A percentile compares a stretch with the other conserved stretches of the same genome.
Conservation (phyloP, 352 stramenopile species). For the Pythium apleroticum region DNA sequence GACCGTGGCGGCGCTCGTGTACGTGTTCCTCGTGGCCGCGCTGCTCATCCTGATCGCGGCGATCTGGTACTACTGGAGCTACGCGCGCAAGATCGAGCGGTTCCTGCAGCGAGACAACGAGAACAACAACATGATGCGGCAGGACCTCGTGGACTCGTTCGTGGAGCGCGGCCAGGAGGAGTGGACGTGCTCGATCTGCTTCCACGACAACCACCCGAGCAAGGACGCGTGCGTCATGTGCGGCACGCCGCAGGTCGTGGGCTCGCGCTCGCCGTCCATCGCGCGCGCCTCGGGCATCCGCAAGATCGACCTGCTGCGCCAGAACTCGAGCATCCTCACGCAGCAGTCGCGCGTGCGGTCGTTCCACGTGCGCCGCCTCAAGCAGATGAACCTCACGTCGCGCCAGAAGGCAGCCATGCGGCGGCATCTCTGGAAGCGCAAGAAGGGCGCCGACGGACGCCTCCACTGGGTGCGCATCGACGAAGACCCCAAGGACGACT, state of each 20-base stretch:
- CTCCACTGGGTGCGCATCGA: slow-evolving; percentile 86
- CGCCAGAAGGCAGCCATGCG: slow-evolving; percentile 78
- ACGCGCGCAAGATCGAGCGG: slow-evolving; percentile 83
- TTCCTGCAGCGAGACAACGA: slow-evolving; percentile 81
- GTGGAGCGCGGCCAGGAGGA: slow-evolving; percentile 76
- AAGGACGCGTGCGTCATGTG: slow-evolving; percentile 85
- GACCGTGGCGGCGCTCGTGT: slow-evolving; percentile 70
- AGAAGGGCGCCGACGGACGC: slow-evolving; percentile 64
- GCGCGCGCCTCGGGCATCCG: slow-evolving; percentile 69
- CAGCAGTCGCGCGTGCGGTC: slow-evolving; percentile 79
- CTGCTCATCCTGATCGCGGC: slow-evolving; percentile 64
- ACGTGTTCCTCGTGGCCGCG: slow-evolving; percentile 72
- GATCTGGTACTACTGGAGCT: slow-evolving; percentile 90
- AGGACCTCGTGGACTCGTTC: slow-evolving; percentile 84
- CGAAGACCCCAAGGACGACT: slow-evolving; percentile 32
- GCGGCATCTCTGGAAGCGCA: slow-evolving; percentile 73
- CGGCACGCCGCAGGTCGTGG: slow-evolving; percentile 65
- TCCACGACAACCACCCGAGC: slow-evolving; percentile 85
- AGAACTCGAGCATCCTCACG: slow-evolving; percentile 74
- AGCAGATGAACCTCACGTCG: slow-evolving; percentile 84
- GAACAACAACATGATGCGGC: slow-evolving; percentile 90
- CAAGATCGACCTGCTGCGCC: slow-evolving; percentile 57
- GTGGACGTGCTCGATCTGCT: slow-evolving; percentile 87
- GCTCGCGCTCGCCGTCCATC: slow-evolving; percentile 58
- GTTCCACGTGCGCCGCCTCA: slow-evolving; percentile 82